phyloP scores from a whole-genome alignment of 2,329 filamentous ascomycete genomes.

The Xylariaceae sp. region DNA sequence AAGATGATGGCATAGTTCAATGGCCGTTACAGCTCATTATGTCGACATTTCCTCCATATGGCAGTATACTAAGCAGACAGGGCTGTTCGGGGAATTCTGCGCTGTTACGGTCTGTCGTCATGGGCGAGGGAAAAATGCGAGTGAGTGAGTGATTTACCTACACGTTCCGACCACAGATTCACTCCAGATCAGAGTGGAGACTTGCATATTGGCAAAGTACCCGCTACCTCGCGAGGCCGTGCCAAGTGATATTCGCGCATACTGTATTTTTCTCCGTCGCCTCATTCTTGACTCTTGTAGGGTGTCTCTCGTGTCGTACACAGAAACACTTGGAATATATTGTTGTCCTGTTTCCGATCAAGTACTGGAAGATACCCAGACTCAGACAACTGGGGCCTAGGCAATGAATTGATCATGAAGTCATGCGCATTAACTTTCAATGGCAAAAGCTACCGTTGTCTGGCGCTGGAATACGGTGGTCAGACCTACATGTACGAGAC shows the following conservation, averaged over 20 bases:
- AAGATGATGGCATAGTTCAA: slow-evolving; percentile 8
- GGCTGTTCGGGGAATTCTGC: slow-evolving; percentile 14
- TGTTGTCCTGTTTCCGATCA: too few species aligned
- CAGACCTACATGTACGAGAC: too few species aligned
- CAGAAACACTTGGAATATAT: too few species aligned
- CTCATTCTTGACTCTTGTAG: neutral
- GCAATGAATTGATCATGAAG: too few species aligned
- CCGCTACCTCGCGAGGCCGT: slow-evolving; percentile 12
- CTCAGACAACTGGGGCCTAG: too few species aligned
- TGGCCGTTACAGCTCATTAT: neutral
- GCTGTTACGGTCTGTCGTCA: slow-evolving; percentile 19
- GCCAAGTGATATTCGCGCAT: neutral
- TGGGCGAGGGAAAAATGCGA: slow-evolving; percentile 13
- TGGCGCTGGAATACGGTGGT: too few species aligned
- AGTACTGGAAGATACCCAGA: too few species aligned
- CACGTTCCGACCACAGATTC: slow-evolving; percentile 14
- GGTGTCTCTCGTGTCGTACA: too few species aligned
- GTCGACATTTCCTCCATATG: neutral
- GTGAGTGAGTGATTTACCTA: slow-evolving; percentile 22
- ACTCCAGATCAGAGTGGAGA: slow-evolving; percentile 8
- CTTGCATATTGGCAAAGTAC: slow-evolving; percentile 6
- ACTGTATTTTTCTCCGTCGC: slow-evolving; percentile 8
- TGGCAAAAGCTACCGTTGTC: too few species aligned
- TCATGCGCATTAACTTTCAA: too few species aligned
- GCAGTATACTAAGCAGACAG: slow-evolving; percentile 3